Percentiles rank a stretch among this genome's conserved stretches.
Conservation (phyloP, 2,329 filamentous ascomycete genomes). For the Penicillium sp. region DNA sequence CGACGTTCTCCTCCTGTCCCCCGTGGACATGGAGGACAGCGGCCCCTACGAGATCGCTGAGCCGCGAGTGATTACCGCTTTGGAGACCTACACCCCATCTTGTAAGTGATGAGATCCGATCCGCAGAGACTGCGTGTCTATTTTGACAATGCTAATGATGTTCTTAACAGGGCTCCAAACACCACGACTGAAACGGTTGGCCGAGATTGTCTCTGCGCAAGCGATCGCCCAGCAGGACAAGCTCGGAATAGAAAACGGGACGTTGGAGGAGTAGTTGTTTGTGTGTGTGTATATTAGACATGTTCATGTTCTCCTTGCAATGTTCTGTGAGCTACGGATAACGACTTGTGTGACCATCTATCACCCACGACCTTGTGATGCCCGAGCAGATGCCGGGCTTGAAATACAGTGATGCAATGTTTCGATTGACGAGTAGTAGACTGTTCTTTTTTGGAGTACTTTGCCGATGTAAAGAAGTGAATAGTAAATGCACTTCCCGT, state of each 20-base stretch:
- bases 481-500: too few relatives aligned
- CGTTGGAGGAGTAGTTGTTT: slow-evolving; percentile 26
- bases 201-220: slow-evolving; percentile 97
- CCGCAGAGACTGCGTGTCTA: neutral
- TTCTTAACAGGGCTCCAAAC: slow-evolving; percentile 79
- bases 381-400: slow-evolving; percentile 18
- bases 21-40: slow-evolving; percentile 98
- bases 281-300: slow-evolving; percentile 28
- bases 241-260: slow-evolving; percentile 54
- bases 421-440: neutral
- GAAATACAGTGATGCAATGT: slow-evolving; percentile 29
- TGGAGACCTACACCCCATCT: slow-evolving; percentile 97
- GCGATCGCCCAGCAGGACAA: slow-evolving; percentile 95
- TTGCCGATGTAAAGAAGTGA: neutral
- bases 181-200: slow-evolving; percentile 87
- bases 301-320: slow-evolving; percentile 17
- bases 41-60: slow-evolving; percentile 98
- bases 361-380: slow-evolving; percentile 19
- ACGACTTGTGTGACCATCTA: slow-evolving; percentile 25
- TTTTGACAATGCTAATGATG: slow-evolving; percentile 12
- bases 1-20: slow-evolving; percentile 87
- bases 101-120: slow-evolving; percentile 62
- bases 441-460: neutral
- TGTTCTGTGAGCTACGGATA: slow-evolving; percentile 30
- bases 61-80: slow-evolving; percentile 88